These are phyloP conservation scores for Prunus armeniaca DNA, from an alignment of 306 rosid species.

Conservation along the genomic window DNA sequence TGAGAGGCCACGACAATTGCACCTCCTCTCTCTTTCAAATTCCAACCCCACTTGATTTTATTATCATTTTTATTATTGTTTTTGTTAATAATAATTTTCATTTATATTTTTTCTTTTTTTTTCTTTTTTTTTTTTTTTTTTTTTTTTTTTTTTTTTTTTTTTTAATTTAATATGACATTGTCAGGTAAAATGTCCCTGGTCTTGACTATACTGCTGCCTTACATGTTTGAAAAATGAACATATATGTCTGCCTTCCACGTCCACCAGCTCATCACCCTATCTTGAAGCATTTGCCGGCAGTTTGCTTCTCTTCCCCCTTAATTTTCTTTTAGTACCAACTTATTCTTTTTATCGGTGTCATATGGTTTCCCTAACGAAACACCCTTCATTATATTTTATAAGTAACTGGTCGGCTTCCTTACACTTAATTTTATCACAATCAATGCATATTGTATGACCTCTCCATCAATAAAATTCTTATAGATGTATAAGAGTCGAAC, in stretches of 20 bases:
- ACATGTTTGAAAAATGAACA: conserved; percentile 16
- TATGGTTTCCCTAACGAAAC: background rate
- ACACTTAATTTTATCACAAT: too few relatives aligned
- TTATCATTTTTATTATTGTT: background rate
- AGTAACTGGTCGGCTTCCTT: background rate
- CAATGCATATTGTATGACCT: background rate
- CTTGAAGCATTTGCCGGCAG: conserved; percentile 9
- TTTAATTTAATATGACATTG: background rate
- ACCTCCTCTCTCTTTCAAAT: background rate
- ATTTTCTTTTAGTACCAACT: background rate
- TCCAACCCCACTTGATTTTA: background rate
- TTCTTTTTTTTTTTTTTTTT: too few relatives aligned
- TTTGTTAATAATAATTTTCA: too few relatives aligned
- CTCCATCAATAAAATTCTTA: too few relatives aligned
- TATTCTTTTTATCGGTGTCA: background rate
- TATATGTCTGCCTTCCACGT: background rate
- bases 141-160: too few relatives aligned
- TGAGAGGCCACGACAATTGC: conserved; percentile 9
- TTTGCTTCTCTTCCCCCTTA: background rate
- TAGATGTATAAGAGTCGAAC: too few relatives aligned
- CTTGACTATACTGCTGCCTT: background rate
- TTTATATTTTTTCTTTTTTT: too few relatives aligned
- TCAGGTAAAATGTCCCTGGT: conserved; percentile 16
- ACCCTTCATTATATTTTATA: background rate
- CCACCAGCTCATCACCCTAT: background rate